A percentile compares a stretch with the other conserved stretches of the same genome.
phyloP scores from a whole-genome alignment of 2,329 filamentous ascomycete genomes.

The Chaetomium sp. region DNA sequence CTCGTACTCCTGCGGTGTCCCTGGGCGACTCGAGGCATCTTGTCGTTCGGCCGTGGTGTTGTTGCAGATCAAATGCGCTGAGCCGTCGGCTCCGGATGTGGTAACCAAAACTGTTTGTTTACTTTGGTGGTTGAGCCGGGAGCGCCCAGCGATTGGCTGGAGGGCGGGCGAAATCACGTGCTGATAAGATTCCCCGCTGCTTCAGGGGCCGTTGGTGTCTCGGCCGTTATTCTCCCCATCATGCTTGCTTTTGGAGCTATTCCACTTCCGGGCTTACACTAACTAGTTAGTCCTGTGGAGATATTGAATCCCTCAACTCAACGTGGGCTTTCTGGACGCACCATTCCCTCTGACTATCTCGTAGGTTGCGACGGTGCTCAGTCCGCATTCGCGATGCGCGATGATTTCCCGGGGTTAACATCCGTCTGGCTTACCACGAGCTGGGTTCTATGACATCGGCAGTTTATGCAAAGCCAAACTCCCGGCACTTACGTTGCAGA shows the following conservation, averaged over 20 bases:
- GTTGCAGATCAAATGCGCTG: constrained; percentile 18
- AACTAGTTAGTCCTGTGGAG: too few species aligned
- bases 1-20: constrained; percentile 52
- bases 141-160: constrained; percentile 25
- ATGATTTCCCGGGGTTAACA: neutral
- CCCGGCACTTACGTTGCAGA: neutral
- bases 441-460: neutral
- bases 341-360: neutral
- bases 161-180: constrained; percentile 25
- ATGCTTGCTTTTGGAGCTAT: neutral
- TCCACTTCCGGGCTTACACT: neutral
- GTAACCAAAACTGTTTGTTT: constrained; percentile 34
- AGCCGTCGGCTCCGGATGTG: constrained; percentile 25
- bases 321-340: neutral
- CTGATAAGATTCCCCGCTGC: constrained; percentile 19
- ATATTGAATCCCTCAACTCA: neutral
- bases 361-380: neutral
- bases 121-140: constrained; percentile 27
- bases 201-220: neutral
- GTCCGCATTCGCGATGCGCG: neutral
- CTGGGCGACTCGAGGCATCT: constrained; percentile 62
- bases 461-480: neutral
- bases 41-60: constrained; percentile 33
- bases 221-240: neutral
- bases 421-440: neutral